Conservation (phyloP, 768 basidiomycete genomes). For the Imleria badia region DNA sequence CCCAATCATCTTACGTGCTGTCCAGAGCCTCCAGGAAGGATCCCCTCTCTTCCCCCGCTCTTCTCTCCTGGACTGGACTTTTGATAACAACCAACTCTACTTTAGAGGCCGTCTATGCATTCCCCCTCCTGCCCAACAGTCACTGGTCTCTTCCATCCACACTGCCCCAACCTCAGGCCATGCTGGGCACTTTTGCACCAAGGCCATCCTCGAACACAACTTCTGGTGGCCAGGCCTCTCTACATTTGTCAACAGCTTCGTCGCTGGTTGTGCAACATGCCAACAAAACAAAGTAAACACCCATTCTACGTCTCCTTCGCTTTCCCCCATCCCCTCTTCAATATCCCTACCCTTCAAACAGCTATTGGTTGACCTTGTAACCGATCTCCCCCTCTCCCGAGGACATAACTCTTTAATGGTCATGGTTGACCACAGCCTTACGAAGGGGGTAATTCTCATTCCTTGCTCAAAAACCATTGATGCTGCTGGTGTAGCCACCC, state of each 20-base stretch:
- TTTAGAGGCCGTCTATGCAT: background rate
- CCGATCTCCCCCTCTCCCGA: background rate
- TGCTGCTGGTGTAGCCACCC: background rate
- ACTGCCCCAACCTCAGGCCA: background rate
- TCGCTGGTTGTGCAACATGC: no score
- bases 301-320: no score
- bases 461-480: background rate
- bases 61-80: background rate
- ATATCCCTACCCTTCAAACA: background rate
- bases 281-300: no score
- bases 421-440: background rate
- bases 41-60: background rate
- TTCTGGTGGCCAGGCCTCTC: background rate
- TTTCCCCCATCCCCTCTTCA: background rate
- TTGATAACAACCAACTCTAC: background rate
- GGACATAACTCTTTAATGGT: background rate
- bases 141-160: background rate
- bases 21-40: accelerated
- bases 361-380: background rate
- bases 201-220: background rate
- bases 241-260: no score
- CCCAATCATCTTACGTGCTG: background rate
- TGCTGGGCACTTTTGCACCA: background rate
- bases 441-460: background rate
- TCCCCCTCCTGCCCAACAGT: background rate